Percentiles rank a stretch among this genome's conserved stretches.
Evolutionary conservation across 1,139 yeast genomes (phyloP).

Genomic region (Petasospora fabianii): DNA sequence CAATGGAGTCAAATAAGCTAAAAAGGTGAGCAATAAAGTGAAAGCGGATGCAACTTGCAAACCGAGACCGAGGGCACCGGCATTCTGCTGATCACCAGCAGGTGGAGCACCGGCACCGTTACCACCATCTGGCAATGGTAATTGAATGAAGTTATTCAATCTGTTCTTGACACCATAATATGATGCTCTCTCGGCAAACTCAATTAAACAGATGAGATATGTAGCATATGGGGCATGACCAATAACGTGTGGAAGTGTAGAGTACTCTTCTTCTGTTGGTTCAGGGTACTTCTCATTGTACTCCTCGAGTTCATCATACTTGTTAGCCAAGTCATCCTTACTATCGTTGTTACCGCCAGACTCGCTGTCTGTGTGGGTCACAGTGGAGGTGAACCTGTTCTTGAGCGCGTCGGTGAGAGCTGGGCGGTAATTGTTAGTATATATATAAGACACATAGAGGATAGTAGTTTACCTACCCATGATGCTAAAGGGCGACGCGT

Average conservation of each 20-base stretch:
- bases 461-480: too few relatives aligned
- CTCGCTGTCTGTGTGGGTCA: neutral
- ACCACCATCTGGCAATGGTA: constrained; percentile 49
- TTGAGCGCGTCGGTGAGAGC: constrained; percentile 1
- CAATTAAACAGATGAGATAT: constrained; percentile 75
- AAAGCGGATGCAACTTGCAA: constrained; percentile 70
- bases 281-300: constrained; percentile 24
- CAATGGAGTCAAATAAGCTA: constrained; percentile 81
- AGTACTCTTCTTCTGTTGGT: constrained; percentile 25
- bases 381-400: neutral
- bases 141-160: constrained; percentile 75
- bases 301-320: constrained; percentile 17
- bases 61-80: constrained; percentile 64
- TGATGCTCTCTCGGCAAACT: constrained; percentile 80
- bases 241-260: constrained; percentile 14
- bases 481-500: too few relatives aligned
- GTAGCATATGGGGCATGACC: constrained; percentile 46
- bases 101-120: constrained; percentile 44
- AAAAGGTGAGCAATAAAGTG: constrained; percentile 73
- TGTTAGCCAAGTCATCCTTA: constrained; percentile 1
- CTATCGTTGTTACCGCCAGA: neutral
- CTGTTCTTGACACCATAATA: constrained; percentile 78
- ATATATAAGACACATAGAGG: too few relatives aligned
- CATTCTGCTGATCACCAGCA: constrained; percentile 37
- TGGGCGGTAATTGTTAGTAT: neutral